Percentiles rank a stretch among this genome's conserved stretches.
Conservation (phyloP, 2,329 filamentous ascomycete species). For the Neopestalotiopsis rosae region DNA sequence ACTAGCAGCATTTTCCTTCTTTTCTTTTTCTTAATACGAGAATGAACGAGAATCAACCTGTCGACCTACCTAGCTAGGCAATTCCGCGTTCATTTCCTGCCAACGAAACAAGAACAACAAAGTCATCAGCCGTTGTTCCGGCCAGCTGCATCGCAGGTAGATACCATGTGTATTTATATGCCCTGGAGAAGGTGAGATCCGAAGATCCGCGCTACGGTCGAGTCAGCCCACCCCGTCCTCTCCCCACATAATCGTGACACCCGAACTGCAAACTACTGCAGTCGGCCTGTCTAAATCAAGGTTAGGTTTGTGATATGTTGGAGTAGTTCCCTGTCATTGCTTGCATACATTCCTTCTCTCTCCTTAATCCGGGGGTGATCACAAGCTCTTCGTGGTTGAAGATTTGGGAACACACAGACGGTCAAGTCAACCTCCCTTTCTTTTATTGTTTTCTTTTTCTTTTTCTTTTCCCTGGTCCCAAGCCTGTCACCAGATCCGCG, state of each 20-base stretch:
- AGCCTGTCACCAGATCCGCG: neutral
- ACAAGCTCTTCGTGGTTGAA: neutral
- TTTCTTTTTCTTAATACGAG: no score
- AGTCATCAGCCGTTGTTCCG: neutral
- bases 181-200: neutral
- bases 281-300: neutral
- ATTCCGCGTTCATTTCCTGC: neutral
- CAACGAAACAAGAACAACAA: neutral
- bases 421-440: neutral
- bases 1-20: no score
- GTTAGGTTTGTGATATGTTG: neutral
- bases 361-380: neutral
- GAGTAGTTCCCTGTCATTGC: neutral
- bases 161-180: neutral
- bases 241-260: constrained; percentile 2
- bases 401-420: neutral
- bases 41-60: no score
- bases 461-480: neutral
- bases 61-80: no score
- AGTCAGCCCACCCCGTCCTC: neutral
- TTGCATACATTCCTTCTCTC: neutral
- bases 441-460: neutral
- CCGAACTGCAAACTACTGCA: neutral
- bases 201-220: neutral
- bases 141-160: neutral